A percentile compares a stretch with the other conserved stretches of the same genome.
phyloP scores from a whole-genome alignment of 78 protist species.

The Dictyostelium discoideum region DNA sequence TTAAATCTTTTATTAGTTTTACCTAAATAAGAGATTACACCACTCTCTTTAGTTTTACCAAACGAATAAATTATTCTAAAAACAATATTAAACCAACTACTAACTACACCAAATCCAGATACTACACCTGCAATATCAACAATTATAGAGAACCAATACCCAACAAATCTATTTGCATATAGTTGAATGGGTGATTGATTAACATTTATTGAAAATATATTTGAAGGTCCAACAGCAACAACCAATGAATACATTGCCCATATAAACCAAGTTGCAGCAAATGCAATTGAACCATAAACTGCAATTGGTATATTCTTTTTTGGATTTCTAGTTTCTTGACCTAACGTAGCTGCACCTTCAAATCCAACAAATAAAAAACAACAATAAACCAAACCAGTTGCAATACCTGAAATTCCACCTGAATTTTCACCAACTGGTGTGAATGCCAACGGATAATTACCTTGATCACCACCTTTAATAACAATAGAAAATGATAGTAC shows the following conservation, averaged over 20 bases:
- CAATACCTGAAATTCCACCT: slow-evolving; percentile 11
- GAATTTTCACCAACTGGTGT: slow-evolving; percentile 44
- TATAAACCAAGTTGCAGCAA: slow-evolving; percentile 33
- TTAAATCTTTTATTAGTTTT: slow-evolving; percentile 8
- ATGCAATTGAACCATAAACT: slow-evolving; percentile 23
- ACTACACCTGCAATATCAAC: slow-evolving; percentile 40
- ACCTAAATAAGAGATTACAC: not conserved
- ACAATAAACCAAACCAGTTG: slow-evolving; percentile 31
- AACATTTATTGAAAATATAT: not conserved
- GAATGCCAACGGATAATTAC: slow-evolving; percentile 58
- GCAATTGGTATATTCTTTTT: slow-evolving; percentile 40
- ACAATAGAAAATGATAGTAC: slow-evolving; percentile 18
- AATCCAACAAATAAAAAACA: slow-evolving; percentile 47
- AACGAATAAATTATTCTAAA: slow-evolving; percentile 29
- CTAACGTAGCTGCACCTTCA: slow-evolving; percentile 50
- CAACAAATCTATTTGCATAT: not conserved
- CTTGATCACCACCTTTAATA: slow-evolving; percentile 45
- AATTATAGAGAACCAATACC: slow-evolving; percentile 24
- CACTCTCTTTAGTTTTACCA: slow-evolving; percentile 5
- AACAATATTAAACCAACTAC: slow-evolving; percentile 32
- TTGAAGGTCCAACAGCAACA: slow-evolving; percentile 1
- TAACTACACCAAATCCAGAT: slow-evolving; percentile 5
- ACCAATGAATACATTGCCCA: slow-evolving; percentile 52
- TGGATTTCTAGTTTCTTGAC: slow-evolving; percentile 44
- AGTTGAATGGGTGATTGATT: not conserved